phyloP scores from a whole-genome alignment of 805 yeast genomes.

The Teunomyces funiuensis region DNA sequence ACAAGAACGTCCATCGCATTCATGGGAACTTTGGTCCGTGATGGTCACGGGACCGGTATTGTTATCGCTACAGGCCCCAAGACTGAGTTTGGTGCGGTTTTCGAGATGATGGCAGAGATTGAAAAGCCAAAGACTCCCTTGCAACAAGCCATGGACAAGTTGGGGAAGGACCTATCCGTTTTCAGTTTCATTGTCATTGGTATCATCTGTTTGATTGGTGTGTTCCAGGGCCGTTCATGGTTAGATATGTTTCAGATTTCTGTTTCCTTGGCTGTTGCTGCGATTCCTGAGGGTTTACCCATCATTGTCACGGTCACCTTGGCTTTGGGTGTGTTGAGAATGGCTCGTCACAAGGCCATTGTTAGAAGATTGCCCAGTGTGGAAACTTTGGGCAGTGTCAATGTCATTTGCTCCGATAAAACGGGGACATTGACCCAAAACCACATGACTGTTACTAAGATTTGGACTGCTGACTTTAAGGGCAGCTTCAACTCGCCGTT shows the following conservation, averaged over 20 bases:
- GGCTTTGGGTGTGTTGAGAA: conserved; percentile 92
- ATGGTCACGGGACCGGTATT: conserved; percentile 92
- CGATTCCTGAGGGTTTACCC: conserved; percentile 98
- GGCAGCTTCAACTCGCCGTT: conserved; percentile 39
- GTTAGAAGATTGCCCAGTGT: conserved; percentile 93
- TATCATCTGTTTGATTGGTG: conserved; percentile 85
- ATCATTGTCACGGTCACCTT: conserved; percentile 96
- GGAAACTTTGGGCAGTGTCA: conserved; percentile 91
- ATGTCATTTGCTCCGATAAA: conserved; percentile 47
- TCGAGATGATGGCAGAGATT: conserved; percentile 90
- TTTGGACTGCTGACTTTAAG: conserved; percentile 72
- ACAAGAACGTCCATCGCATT: conserved; percentile 80
- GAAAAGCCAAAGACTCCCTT: conserved; percentile 98
- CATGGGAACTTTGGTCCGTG: conserved; percentile 97
- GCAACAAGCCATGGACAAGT: conserved; percentile 91
- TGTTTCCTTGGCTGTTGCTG: conserved; percentile 97
- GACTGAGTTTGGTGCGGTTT: conserved; percentile 93
- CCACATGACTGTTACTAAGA: conserved; percentile 83
- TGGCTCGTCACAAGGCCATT: conserved; percentile 94
- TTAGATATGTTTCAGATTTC: conserved; percentile 97
- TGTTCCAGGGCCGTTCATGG: conserved; percentile 91
- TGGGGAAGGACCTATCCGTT: conserved; percentile 86
- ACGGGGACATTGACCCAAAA: conserved; percentile 77
- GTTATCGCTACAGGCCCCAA: conserved; percentile 87
- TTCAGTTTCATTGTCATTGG: conserved; percentile 88